Evolutionary conservation across 805 yeast genomes (phyloP), one percentile per base, ranked within the genome.

Genomic region (Maudiozyma barnettii): DNA sequence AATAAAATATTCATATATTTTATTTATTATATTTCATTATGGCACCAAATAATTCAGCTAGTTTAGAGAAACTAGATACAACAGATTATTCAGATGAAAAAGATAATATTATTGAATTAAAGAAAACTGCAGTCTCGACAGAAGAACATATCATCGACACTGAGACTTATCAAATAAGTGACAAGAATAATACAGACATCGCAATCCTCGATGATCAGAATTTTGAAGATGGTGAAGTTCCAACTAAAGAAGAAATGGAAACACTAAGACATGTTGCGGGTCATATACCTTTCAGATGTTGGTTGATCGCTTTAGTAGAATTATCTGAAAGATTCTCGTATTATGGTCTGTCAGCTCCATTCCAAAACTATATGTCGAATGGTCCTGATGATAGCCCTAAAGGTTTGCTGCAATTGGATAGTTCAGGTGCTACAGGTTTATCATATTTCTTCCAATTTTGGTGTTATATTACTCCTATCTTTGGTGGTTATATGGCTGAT

Each of bases 271-370:
- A 55, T 45, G 64, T 64, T 9, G 33, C 53, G 6, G 83, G 81
- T 35, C 59, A 67, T 29, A 75, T 79, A 44, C 75, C 79, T 13
- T 66, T 66, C 47, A 68, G 71, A 29, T 64, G 74, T 36, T 78
- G 77, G 64, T 64, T 78, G 46, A 73, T 81, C 49, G 78, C 77
- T 51, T 46, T 84, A 41, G 86, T 85, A 38, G 95, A 85, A 68
- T 77, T 85, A 51, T 77, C 90, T 43, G 95, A 85, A 66, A 76
- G 95, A 54, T 84, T 85, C 62, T 75, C 91, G 12, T 85, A 81
- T 70, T 85, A 85, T 58, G 93, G 95, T 59, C 69, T 83, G 50
- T 74, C 81, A 42, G 84, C 85, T 49, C 84, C 87, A 7, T 79
- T 85, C 68, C 83, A 78, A 68, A 85, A 85, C 68, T 84, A 83